These are phyloP conservation scores for Penicillium vulpinum DNA, from an alignment of 2,329 filamentous ascomycete genomes.

Conservation along the genomic window DNA sequence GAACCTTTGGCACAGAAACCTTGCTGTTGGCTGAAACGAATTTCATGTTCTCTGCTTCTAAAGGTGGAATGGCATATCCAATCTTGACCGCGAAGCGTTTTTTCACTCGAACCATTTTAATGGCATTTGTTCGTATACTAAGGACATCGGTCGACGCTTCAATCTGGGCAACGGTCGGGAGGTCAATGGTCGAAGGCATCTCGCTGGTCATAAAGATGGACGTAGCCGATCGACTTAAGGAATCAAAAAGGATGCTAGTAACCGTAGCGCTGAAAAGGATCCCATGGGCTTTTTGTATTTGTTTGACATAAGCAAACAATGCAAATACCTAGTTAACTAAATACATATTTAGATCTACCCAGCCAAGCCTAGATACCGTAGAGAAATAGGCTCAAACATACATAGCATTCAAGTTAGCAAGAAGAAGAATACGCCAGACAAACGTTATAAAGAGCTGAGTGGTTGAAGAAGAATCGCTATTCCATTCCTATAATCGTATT, in stretches of 20 bases:
- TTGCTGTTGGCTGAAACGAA: constrained; percentile 20
- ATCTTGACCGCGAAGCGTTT: constrained; percentile 23
- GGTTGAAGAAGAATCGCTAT: neutral
- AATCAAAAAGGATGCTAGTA: neutral
- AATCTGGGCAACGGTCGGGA: constrained; percentile 20
- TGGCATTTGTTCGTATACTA: constrained; percentile 13
- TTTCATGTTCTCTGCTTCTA: constrained; percentile 23
- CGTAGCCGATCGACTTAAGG: no score
- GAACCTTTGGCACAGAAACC: constrained; percentile 17
- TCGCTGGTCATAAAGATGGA: neutral
- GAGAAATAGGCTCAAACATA: neutral
- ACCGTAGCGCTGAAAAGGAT: no score
- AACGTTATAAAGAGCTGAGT: neutral
- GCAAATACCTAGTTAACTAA: no score
- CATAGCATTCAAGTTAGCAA: neutral
- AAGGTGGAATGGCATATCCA: constrained; percentile 11
- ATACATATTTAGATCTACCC: no score
- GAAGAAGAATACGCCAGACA: neutral
- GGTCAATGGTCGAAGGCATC: neutral
- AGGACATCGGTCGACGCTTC: constrained; percentile 19
- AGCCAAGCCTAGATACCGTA: no score
- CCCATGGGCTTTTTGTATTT: no score
- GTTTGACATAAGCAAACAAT: no score
- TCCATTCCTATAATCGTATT: constrained; percentile 4
- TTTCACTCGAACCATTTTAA: constrained; percentile 21